Percentiles rank a stretch among this genome's conserved stretches.
Conservation (phyloP, 1,284 basidiomycete species). For the Ganoderma boninense region DNA sequence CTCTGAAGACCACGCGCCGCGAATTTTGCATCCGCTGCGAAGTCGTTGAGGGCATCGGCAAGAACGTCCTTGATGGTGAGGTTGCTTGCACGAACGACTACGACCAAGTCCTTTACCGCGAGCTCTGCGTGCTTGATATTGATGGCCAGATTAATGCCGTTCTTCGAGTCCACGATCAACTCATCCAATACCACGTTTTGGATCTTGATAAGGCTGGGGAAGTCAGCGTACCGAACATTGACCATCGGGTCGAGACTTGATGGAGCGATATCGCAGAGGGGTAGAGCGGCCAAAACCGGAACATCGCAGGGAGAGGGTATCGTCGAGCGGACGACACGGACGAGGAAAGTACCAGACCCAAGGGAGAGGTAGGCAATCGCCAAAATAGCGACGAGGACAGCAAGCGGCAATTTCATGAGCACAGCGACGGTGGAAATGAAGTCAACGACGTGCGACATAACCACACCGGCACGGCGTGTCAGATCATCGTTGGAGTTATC, state of each 20-base stretch:
- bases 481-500: neutral
- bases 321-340: neutral
- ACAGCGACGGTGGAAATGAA: neutral
- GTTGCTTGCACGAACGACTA: neutral
- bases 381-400: neutral
- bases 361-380: neutral
- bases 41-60: neutral
- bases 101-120: neutral
- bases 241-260: neutral
- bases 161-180: neutral
- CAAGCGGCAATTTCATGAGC: neutral
- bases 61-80: neutral
- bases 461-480: too few species aligned
- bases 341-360: too few species aligned
- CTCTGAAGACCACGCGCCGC: neutral
- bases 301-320: neutral
- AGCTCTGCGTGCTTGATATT: neutral
- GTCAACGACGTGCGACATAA: neutral
- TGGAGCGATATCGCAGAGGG: neutral
- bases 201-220: neutral
- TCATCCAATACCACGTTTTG: neutral
- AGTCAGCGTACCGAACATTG: neutral
- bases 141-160: neutral
- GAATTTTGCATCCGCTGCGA: neutral
- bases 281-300: neutral